Percentiles rank a stretch among this genome's conserved stretches.
Evolutionary conservation across 768 basidiomycete genomes (phyloP).

Genomic region (Suillus subalutaceus): DNA sequence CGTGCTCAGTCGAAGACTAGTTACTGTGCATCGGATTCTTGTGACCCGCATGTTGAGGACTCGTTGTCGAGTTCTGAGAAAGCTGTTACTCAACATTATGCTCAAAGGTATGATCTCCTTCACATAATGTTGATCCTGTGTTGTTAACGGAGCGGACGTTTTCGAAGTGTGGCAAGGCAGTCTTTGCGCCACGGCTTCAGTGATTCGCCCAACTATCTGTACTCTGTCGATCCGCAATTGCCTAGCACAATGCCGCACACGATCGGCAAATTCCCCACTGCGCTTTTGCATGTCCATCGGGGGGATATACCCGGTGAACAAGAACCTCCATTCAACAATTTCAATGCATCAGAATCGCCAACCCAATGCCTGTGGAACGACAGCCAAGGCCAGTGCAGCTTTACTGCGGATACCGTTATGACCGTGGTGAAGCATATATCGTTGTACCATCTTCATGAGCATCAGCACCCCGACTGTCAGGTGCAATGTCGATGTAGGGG

Average conservation of each 20-base stretch:
- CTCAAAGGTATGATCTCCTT: neutral
- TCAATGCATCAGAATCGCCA: neutral
- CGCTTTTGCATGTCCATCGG: neutral
- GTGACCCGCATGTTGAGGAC: neutral
- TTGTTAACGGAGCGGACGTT: neutral
- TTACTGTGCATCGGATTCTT: neutral
- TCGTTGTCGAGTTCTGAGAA: neutral
- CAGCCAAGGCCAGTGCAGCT: neutral
- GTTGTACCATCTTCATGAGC: neutral
- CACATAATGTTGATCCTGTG: neutral
- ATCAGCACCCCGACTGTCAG: neutral
- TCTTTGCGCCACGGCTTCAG: neutral
- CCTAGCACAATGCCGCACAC: neutral
- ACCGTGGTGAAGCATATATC: neutral
- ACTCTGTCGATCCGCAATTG: neutral
- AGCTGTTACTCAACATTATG: neutral
- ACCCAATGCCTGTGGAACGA: neutral
- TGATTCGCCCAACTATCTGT: neutral
- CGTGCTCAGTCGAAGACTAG: neutral
- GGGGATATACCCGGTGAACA: neutral
- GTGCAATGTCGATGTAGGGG: conserved; percentile 1
- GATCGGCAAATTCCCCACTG: neutral
- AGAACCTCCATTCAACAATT: neutral
- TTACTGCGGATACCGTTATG: neutral
- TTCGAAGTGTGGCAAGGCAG: neutral